Evolutionary conservation across 2,329 filamentous ascomycete species (phyloP).

Genomic region (Hirsutella rhossiliensis): DNA sequence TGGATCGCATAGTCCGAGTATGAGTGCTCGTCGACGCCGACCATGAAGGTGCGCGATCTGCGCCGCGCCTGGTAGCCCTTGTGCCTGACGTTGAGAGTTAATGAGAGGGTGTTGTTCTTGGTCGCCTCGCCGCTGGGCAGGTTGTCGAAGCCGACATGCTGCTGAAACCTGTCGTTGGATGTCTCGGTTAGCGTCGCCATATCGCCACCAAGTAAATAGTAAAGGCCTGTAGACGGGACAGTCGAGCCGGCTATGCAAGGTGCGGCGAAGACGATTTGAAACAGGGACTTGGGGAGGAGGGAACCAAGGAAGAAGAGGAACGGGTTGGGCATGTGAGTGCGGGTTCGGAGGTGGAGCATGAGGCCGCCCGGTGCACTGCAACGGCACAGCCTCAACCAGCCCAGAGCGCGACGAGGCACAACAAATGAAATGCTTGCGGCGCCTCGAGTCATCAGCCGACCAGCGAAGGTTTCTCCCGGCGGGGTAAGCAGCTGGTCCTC

Average conservation of each 20-base stretch:
- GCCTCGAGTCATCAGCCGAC: background rate
- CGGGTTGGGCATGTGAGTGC: background rate
- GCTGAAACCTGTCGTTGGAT: constrained; percentile 38
- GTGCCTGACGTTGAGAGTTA: constrained; percentile 78
- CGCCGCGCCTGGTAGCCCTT: constrained; percentile 73
- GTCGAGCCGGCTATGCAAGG: no score
- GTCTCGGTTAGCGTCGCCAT: constrained; percentile 33
- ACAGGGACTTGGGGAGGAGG: background rate
- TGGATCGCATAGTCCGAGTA: constrained; percentile 89
- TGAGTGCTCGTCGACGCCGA: constrained; percentile 79
- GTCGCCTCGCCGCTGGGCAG: constrained; percentile 44
- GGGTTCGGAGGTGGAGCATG: background rate
- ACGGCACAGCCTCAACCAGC: background rate
- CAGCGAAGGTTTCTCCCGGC: background rate
- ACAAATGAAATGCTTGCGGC: background rate
- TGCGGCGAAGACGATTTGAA: no score
- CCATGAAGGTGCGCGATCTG: constrained; percentile 78
- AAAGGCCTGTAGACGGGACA: background rate
- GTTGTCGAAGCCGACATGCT: constrained; percentile 50
- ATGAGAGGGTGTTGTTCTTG: constrained; percentile 49
- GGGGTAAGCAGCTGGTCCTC: background rate
- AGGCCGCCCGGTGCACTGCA: background rate
- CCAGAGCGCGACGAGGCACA: background rate
- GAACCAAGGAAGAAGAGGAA: constrained; percentile 1
- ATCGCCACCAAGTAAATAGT: constrained; percentile 2